These are phyloP conservation scores for Medakamo hakoo DNA, from an alignment of 139 green algal genomes.

Conservation along the genomic window DNA sequence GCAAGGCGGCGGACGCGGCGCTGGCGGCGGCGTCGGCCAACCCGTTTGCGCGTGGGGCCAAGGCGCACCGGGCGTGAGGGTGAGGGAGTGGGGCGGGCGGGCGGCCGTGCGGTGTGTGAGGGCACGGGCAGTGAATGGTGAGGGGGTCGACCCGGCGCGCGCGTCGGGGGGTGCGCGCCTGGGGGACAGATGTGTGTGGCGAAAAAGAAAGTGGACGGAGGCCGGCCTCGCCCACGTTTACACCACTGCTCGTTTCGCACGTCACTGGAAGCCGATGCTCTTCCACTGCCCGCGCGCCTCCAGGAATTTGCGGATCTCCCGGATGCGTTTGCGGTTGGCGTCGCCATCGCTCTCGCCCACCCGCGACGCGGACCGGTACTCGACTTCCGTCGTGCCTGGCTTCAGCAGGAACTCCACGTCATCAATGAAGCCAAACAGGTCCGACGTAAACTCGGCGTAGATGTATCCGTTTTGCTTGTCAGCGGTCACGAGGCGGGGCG, in stretches of 20 bases:
- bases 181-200: too few relatives aligned
- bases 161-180: too few relatives aligned
- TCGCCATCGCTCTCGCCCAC: constrained; percentile 71
- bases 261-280: too few relatives aligned
- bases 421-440: constrained; percentile 83
- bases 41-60: not conserved
- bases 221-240: too few relatives aligned
- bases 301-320: constrained; percentile 54
- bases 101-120: too few relatives aligned
- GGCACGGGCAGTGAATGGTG: too few relatives aligned
- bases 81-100: not conserved
- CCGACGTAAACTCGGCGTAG: constrained; percentile 66
- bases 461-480: constrained; percentile 76
- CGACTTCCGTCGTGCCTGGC: constrained; percentile 18
- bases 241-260: too few relatives aligned
- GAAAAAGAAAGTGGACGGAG: too few relatives aligned
- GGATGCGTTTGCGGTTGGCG: constrained; percentile 92
- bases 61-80: not conserved
- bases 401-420: constrained; percentile 77
- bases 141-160: too few relatives aligned
- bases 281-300: constrained; percentile 78
- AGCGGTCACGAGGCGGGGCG: constrained; percentile 65
- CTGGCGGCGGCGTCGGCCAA: not conserved
- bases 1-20: not conserved
- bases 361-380: constrained; percentile 49